Conservation (phyloP, 768 basidiomycete genomes). For the Lactarius hatsudake region DNA sequence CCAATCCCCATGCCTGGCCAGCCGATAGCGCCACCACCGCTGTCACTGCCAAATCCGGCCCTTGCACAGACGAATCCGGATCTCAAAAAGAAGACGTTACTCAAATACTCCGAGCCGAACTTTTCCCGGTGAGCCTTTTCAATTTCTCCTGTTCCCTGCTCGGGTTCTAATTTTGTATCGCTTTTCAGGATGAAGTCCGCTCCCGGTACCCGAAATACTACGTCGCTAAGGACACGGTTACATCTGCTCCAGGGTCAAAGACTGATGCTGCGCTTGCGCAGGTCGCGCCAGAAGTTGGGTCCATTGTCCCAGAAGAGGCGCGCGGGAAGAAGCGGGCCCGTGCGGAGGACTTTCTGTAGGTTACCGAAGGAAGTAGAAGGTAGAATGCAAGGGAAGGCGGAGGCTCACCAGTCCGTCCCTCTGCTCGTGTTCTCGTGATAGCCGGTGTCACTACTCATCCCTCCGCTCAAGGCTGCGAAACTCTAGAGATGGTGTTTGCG, state of each 20-base stretch:
- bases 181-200: conserved; percentile 70
- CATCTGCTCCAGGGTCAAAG: conserved; percentile 34
- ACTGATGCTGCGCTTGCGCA: conserved; percentile 33
- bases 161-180: background rate
- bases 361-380: conserved; percentile 2
- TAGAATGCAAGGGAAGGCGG: conserved; percentile 20
- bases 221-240: conserved; percentile 41
- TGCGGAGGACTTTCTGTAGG: conserved; percentile 79
- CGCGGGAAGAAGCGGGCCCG: conserved; percentile 82
- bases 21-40: conserved; percentile 29
- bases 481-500: conserved; percentile 13
- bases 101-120: conserved; percentile 75
- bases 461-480: conserved; percentile 18
- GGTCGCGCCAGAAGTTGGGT: conserved; percentile 21
- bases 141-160: background rate
- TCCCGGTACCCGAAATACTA: conserved; percentile 64
- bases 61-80: conserved; percentile 65
- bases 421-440: conserved; percentile 28
- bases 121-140: conserved; percentile 65
- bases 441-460: conserved; percentile 29
- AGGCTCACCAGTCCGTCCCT: conserved; percentile 36
- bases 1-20: conserved; percentile 27
- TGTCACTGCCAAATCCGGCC: conserved; percentile 53
- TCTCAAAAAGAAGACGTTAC: conserved; percentile 71
- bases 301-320: conserved; percentile 48